These are phyloP conservation scores for Blastobotrys mokoenaii DNA, from an alignment of 805 yeast species.

Conservation along the genomic window DNA sequence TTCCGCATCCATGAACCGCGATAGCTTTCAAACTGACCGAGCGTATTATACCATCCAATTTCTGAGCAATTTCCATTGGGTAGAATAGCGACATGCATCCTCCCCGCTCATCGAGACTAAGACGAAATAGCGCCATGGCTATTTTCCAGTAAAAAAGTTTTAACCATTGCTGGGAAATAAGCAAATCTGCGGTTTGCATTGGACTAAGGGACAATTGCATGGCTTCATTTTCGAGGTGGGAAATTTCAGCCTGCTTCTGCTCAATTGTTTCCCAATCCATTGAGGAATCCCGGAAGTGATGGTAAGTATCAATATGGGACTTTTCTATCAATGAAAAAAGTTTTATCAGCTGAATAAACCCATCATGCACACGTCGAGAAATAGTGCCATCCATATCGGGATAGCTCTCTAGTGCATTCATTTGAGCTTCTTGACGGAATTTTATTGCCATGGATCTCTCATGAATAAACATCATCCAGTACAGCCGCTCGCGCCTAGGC, in stretches of 20 bases:
- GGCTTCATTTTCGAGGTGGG: neutral
- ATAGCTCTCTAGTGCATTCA: neutral
- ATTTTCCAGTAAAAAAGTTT: constrained; percentile 13
- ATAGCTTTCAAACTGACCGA: constrained; percentile 3
- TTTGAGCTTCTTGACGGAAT: constrained; percentile 6
- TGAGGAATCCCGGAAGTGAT: neutral
- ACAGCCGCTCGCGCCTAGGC: constrained; percentile 4
- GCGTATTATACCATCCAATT: constrained; percentile 4
- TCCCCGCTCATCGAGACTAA: constrained; percentile 2
- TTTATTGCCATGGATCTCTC: constrained; percentile 13
- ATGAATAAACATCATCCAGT: constrained; percentile 14
- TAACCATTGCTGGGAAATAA: constrained; percentile 14
- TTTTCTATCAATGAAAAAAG: constrained; percentile 11
- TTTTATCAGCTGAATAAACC: constrained; percentile 11
- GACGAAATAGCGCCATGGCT: constrained; percentile 9
- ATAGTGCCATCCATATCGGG: constrained; percentile 8
- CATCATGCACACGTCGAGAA: constrained; percentile 6
- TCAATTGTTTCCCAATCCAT: constrained; percentile 6
- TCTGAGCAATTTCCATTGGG: constrained; percentile 10
- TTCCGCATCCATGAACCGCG: constrained; percentile 9
- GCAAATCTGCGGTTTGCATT: constrained; percentile 11
- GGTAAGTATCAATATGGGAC: constrained; percentile 9
- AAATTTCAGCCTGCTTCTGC: constrained; percentile 8
- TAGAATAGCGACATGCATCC: constrained; percentile 11
- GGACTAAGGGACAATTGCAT: constrained; percentile 3